phyloP scores from a whole-genome alignment of 768 basidiomycete species.

The Boletus rex-veris region DNA sequence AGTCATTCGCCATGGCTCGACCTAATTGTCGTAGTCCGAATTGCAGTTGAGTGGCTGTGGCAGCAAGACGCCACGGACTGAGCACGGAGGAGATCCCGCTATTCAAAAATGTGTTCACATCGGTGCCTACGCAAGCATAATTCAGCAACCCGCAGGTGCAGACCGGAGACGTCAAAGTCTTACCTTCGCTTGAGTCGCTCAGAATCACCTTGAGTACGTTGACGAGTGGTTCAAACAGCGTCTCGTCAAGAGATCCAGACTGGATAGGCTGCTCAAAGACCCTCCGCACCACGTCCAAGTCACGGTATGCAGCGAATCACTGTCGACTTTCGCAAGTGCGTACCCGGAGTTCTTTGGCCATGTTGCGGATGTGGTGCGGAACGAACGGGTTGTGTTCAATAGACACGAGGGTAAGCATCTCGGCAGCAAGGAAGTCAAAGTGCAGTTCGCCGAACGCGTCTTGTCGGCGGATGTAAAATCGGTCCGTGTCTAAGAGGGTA shows the following conservation, averaged over 20 bases:
- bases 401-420: constrained; percentile 66
- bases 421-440: constrained; percentile 58
- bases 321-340: constrained; percentile 57
- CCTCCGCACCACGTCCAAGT: constrained; percentile 64
- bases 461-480: constrained; percentile 64
- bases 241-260: constrained; percentile 44
- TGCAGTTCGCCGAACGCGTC: constrained; percentile 65
- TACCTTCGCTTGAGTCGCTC: constrained; percentile 59
- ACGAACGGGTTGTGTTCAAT: constrained; percentile 61
- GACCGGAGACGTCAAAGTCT: constrained; percentile 12
- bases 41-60: constrained; percentile 76
- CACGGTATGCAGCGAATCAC: constrained; percentile 74
- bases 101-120: constrained; percentile 56
- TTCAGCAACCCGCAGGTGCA: background rate
- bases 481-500: constrained; percentile 63
- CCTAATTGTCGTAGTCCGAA: constrained; percentile 73
- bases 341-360: constrained; percentile 51
- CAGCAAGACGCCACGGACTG: constrained; percentile 81
- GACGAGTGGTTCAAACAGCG: constrained; percentile 60
- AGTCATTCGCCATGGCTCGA: constrained; percentile 58
- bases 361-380: constrained; percentile 45
- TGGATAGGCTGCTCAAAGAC: constrained; percentile 66
- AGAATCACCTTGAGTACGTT: constrained; percentile 65
- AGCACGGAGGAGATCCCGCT: constrained; percentile 65
- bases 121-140: constrained; percentile 27